Percentiles rank a stretch among this genome's conserved stretches.
These are phyloP conservation scores for Colletotrichum spinosum DNA, from an alignment of 2,329 filamentous ascomycete genomes.

Conservation along the genomic window DNA sequence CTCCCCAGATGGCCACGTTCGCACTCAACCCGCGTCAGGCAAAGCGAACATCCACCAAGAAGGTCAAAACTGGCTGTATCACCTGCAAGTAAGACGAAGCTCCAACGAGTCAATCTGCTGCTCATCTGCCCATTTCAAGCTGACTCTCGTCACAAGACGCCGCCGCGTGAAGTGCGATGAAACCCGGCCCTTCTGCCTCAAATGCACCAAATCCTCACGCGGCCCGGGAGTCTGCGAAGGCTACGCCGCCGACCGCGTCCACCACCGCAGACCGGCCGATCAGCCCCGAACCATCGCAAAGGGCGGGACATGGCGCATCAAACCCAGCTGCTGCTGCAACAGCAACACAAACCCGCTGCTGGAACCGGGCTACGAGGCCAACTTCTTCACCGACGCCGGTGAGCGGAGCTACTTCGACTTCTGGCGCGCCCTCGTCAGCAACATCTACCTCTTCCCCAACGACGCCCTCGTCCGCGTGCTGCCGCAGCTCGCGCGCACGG, in stretches of 20 bases:
- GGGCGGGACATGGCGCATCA: slow-evolving; percentile 3
- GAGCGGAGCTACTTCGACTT: slow-evolving; percentile 53
- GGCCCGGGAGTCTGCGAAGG: slow-evolving; percentile 49
- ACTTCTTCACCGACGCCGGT: slow-evolving; percentile 48
- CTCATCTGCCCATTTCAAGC: not conserved
- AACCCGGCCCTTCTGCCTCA: slow-evolving; percentile 53
- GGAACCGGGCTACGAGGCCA: slow-evolving; percentile 49
- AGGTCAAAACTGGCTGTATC: slow-evolving; percentile 36
- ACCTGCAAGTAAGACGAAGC: slow-evolving; percentile 36
- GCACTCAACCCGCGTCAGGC: not conserved
- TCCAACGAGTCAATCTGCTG: not conserved
- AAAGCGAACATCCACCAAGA: slow-evolving; percentile 18
- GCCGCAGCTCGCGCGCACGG: slow-evolving; percentile 53
- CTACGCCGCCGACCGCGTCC: slow-evolving; percentile 8
- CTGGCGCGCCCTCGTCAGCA: slow-evolving; percentile 49
- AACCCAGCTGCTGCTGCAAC: slow-evolving; percentile 26
- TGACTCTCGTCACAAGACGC: slow-evolving; percentile 14
- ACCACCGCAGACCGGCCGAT: slow-evolving; percentile 21
- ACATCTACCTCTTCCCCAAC: slow-evolving; percentile 46
- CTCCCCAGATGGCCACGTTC: slow-evolving; percentile 24
- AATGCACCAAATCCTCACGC: slow-evolving; percentile 55
- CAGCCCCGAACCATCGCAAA: slow-evolving; percentile 7
- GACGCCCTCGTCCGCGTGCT: slow-evolving; percentile 49
- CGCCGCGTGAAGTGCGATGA: slow-evolving; percentile 58
- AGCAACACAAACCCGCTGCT: slow-evolving; percentile 33